A percentile compares a stretch with the other conserved stretches of the same genome.
Conservation (phyloP, 257 asterid species). For the Solanum paucissectum region DNA sequence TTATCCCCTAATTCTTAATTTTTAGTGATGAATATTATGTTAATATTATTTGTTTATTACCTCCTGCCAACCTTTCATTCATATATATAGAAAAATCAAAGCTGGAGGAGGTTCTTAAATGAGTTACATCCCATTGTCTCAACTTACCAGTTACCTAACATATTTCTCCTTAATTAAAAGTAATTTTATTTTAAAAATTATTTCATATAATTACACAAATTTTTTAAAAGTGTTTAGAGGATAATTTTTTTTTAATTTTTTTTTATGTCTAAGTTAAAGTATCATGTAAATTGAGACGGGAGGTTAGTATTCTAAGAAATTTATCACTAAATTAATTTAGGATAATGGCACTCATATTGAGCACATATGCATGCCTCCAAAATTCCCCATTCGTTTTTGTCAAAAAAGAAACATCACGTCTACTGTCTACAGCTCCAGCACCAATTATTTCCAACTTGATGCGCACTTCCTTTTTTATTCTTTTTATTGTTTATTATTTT, state of each 20-base stretch:
- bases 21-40: too few species aligned
- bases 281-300: not conserved
- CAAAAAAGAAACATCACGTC: not conserved
- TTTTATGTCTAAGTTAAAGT: not conserved
- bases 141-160: too few species aligned
- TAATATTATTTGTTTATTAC: not conserved
- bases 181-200: too few species aligned
- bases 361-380: not conserved
- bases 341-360: not conserved
- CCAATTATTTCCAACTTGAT: not conserved
- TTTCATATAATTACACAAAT: too few species aligned
- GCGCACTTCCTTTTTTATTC: not conserved
- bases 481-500: not conserved
- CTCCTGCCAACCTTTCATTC: not conserved
- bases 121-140: too few species aligned
- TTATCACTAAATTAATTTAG: not conserved
- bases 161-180: too few species aligned
- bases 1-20: too few species aligned
- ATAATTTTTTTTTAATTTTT: too few species aligned
- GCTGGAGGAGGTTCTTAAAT: not conserved
- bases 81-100: not conserved
- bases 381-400: not conserved
- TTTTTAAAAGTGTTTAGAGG: too few species aligned
- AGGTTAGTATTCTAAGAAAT: not conserved
- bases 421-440: not conserved